Conservation (phyloP, 805 yeast species). For the Sugiyamaella lignohabitans region DNA sequence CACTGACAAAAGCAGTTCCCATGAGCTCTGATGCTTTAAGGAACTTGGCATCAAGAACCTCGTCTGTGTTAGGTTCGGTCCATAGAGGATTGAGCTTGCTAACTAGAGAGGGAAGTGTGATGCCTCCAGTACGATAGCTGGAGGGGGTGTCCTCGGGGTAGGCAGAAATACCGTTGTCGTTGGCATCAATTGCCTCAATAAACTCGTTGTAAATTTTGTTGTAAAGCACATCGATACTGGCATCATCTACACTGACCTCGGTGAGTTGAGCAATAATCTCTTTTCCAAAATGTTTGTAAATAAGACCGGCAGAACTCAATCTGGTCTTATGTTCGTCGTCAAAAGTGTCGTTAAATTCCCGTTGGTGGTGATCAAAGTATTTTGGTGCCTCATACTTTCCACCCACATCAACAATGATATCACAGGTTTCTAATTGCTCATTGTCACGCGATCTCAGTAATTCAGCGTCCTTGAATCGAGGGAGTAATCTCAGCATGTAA, state of each 20-base stretch:
- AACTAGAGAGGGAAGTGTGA: slow-evolving; percentile 72
- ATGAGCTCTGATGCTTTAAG: slow-evolving; percentile 67
- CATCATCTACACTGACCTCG: slow-evolving; percentile 32
- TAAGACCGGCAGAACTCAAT: slow-evolving; percentile 87
- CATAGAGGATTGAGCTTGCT: slow-evolving; percentile 79
- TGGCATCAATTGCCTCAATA: slow-evolving; percentile 89
- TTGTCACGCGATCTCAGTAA: slow-evolving; percentile 82
- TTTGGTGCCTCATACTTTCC: slow-evolving; percentile 83
- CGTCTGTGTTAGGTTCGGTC: slow-evolving; percentile 61
- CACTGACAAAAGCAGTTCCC: slow-evolving; percentile 70
- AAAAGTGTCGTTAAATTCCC: slow-evolving; percentile 78
- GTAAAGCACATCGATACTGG: slow-evolving; percentile 58
- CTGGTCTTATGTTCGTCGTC: slow-evolving; percentile 60
- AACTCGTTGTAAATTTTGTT: slow-evolving; percentile 77
- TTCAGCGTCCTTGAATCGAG: slow-evolving; percentile 57
- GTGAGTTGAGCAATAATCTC: slow-evolving; percentile 41
- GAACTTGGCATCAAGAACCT: slow-evolving; percentile 59
- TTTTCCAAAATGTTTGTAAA: slow-evolving; percentile 57
- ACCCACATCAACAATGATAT: slow-evolving; percentile 91
- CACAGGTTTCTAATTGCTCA: slow-evolving; percentile 74
- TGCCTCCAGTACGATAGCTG: slow-evolving; percentile 62
- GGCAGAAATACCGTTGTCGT: slow-evolving; percentile 86
- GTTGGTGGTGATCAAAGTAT: slow-evolving; percentile 93
- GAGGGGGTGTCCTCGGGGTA: slow-evolving; percentile 53
- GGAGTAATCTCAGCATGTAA: slow-evolving; percentile 67